These are phyloP conservation scores for Myxozyma neotropica DNA, from an alignment of 805 yeast species.

Conservation along the genomic window DNA sequence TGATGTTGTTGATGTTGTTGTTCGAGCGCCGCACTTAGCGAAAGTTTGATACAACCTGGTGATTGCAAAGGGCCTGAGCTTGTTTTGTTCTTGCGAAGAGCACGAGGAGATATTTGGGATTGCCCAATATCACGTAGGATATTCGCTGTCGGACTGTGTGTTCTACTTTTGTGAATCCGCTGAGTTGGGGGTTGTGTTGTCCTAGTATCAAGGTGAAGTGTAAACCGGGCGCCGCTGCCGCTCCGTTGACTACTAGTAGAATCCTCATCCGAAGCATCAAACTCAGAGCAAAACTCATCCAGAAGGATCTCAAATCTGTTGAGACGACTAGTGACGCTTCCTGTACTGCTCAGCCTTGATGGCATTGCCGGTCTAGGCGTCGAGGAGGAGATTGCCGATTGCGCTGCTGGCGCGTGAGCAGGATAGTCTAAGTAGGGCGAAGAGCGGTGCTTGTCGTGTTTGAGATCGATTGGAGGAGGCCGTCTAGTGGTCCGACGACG, in stretches of 20 bases:
- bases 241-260: constrained; percentile 1
- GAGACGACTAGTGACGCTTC: constrained; percentile 23
- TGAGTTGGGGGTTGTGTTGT: not conserved
- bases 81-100: not conserved
- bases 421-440: not conserved
- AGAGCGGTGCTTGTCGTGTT: not conserved
- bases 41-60: constrained; percentile 23
- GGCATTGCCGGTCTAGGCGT: not conserved
- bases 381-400: not conserved
- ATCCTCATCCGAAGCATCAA: constrained; percentile 26
- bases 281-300: constrained; percentile 31
- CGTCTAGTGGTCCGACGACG: not conserved
- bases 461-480: not conserved
- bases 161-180: not conserved
- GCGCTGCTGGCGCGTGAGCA: not conserved
- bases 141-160: not conserved
- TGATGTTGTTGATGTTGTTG: not conserved
- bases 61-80: constrained; percentile 8
- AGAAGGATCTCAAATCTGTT: constrained; percentile 32
- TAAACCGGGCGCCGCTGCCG: constrained; percentile 12
- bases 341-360: not conserved
- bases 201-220: constrained; percentile 6
- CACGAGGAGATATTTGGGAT: constrained; percentile 6
- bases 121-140: constrained; percentile 24
- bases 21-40: constrained; percentile 19